phyloP scores from a whole-genome alignment of 2,329 filamentous ascomycete species.

The Stagonosporopsis tanaceti region DNA sequence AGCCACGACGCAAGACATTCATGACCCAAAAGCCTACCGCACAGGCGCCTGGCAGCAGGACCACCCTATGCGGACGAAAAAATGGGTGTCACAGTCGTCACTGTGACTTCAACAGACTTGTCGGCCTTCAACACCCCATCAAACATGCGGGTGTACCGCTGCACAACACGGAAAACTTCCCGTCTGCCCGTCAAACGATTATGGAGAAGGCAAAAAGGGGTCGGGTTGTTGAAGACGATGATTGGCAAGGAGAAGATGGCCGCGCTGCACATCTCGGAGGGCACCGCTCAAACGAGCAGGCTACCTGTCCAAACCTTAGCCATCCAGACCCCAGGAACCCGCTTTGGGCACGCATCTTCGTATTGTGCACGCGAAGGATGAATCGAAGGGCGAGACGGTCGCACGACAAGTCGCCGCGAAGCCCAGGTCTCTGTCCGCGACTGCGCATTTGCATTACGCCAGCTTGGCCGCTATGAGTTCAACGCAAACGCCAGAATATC shows the following conservation, averaged over 20 bases:
- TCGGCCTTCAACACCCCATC: neutral
- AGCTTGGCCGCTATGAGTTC: neutral
- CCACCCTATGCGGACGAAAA: neutral
- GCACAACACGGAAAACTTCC: neutral
- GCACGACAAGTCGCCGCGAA: neutral
- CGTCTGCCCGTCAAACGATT: neutral
- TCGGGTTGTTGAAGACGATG: neutral
- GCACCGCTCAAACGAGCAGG: neutral
- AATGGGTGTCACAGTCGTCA: neutral
- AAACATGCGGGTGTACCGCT: neutral
- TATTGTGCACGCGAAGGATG: neutral
- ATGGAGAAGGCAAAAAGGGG: neutral
- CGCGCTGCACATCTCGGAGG: neutral
- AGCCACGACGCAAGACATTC: neutral
- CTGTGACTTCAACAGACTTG: neutral
- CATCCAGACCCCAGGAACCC: neutral
- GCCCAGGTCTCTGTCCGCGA: neutral
- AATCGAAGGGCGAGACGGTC: neutral
- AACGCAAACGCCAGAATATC: slow-evolving; percentile 2
- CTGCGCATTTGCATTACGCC: neutral
- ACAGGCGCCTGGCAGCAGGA: neutral
- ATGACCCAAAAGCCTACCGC: neutral
- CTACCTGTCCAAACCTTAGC: no score
- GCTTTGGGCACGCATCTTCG: neutral
- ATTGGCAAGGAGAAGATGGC: neutral